Evolutionary conservation across 1,284 basidiomycete genomes (phyloP), one percentile per base, ranked within the genome.

Genomic region (Uromyces viciae-fabae): DNA sequence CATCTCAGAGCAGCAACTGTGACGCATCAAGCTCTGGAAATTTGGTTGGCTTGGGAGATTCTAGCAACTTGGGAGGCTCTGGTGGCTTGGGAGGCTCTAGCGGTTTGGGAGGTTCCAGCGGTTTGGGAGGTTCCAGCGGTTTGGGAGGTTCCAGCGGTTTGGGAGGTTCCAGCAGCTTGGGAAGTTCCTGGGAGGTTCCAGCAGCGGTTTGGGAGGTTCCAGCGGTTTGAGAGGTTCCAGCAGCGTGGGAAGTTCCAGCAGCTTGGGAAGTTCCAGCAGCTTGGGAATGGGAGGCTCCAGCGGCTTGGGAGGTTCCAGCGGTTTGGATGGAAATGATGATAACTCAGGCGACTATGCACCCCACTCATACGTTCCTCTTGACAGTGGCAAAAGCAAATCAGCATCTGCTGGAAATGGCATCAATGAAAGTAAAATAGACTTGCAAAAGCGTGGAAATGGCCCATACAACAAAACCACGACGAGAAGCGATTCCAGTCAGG

Each of bases 1-100:
- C 73, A 43, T 62, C 56, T 56, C 56, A 62, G 31, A 43, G 73
- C 31, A 73, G 28, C 28, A 52, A 22, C 73, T 75, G 73, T 42
- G 49, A 75, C 56, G 11, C 71, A 38, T 73, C 71, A 31, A 73
- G 22, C 22, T 72, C 43, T 22, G 46, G 69, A 46, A 33, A 46
- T 46, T 17, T n/a, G 38, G 62, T 36, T 9, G 68, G 68, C 8
- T 19, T 25, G 33, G 38, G 28, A 42, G 68, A 31, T 49, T 38
- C 38, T 46, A 42, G 71, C 36, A 40, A 9, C 25, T 22, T 33
- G 54, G 71, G 28, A 7, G 22, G n/a, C 42, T 33, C 31, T 25
- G 22, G 36, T 14, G 36, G 64, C 25, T 40, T 40, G 15, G 25
- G 15, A 28, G 56, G 56, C 11, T 58, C 11, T 58, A 28, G 25